These are phyloP conservation scores for Tuctoria greenei DNA, from an alignment of 176 grass and related monocot species.

Conservation along the genomic window DNA sequence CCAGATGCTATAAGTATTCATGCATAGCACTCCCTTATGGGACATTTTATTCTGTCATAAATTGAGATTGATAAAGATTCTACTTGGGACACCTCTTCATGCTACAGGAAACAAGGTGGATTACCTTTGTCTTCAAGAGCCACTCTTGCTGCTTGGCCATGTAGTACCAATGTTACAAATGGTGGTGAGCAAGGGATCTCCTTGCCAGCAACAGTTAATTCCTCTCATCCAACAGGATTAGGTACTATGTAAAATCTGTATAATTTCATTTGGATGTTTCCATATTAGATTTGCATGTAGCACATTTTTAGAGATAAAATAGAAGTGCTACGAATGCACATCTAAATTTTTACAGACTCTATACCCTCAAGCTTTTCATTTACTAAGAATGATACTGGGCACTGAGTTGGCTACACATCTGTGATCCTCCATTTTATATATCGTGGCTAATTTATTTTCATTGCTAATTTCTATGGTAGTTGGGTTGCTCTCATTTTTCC, in stretches of 20 bases:
- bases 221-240: constrained; percentile 44
- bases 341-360: not conserved
- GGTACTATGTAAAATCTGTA: constrained; percentile 39
- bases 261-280: constrained; percentile 5
- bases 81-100: constrained; percentile 32
- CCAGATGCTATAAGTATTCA: constrained; percentile 13
- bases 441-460: not conserved
- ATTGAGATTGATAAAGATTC: constrained; percentile 5
- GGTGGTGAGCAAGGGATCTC: constrained; percentile 28
- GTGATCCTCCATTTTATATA: not conserved
- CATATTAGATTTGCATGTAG: not conserved
- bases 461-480: not conserved
- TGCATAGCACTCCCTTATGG: constrained; percentile 15
- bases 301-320: constrained; percentile 15
- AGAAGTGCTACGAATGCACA: not conserved
- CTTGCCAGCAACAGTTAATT: constrained; percentile 38
- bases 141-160: constrained; percentile 73
- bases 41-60: not conserved
- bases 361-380: not conserved
- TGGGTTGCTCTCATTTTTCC: not conserved
- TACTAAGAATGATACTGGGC: not conserved
- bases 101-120: constrained; percentile 65
- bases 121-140: constrained; percentile 59
- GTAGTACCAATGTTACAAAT: constrained; percentile 34
- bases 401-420: not conserved